These are phyloP conservation scores for Maudiozyma turicensis DNA, from an alignment of 805 yeast species.

Conservation along the genomic window DNA sequence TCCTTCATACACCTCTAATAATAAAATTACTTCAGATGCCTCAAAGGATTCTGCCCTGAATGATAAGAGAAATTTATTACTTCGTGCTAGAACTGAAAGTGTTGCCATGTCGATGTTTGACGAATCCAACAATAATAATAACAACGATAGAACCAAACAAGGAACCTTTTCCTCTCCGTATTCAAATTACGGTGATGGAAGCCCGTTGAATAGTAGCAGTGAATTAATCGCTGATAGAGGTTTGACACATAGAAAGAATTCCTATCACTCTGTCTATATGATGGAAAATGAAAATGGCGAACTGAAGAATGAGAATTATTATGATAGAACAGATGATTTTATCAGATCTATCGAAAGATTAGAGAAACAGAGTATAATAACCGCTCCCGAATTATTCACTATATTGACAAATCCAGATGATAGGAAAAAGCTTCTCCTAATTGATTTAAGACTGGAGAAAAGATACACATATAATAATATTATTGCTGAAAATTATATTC, in stretches of 20 bases:
- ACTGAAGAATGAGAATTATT: constrained; percentile 3
- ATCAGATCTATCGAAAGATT: constrained; percentile 20
- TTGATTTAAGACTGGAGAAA: constrained; percentile 33
- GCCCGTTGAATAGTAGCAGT: background rate
- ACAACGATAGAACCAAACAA: background rate
- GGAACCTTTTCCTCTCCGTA: background rate
- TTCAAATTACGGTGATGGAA: background rate
- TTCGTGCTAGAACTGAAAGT: constrained; percentile 1
- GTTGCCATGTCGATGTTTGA: constrained; percentile 1
- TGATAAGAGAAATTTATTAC: background rate
- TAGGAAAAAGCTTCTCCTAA: constrained; percentile 29
- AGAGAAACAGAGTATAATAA: constrained; percentile 43
- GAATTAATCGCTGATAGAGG: constrained; percentile 9
- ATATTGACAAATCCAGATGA: constrained; percentile 39
- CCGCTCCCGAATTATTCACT: constrained; percentile 35
- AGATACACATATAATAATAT: constrained; percentile 30
- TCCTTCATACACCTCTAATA: background rate
- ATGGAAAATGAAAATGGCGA: constrained; percentile 21
- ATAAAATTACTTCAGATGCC: background rate
- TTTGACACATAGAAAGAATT: constrained; percentile 30
- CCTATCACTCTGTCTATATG: constrained; percentile 34
- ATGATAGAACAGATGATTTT: constrained; percentile 13
- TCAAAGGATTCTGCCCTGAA: background rate
- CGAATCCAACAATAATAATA: background rate
- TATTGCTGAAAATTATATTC: constrained; percentile 31